Evolutionary conservation across 768 basidiomycete genomes (phyloP), one percentile per base, ranked within the genome.

Genomic region (Sarcodon aspratus): DNA sequence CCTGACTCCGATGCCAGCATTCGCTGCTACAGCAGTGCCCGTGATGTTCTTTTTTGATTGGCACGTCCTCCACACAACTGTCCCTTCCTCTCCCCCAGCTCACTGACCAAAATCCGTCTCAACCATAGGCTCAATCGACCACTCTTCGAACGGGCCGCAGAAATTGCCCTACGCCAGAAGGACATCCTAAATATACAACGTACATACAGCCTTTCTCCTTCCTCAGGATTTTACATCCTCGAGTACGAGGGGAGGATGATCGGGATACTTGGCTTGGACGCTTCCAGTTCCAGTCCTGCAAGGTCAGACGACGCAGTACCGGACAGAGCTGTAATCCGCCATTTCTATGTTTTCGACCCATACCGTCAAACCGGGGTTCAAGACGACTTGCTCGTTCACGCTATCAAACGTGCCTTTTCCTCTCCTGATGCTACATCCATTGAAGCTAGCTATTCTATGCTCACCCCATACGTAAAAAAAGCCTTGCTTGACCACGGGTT

Each of bases 251-350:
- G 67, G 38, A 70, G 63, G 1, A 75, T 83, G 50, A 69, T 90
- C 12, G 87, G 87, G 0, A 65, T 86, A 50, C 70, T 87, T 52
- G 85, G 81, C 10, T 50, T 88, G 31, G 87, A 88, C 59, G 81
- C 84, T 0, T 76, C 74, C 21, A 68, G 74, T 44, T 65, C 69
- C 10, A 52, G 59, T 21, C 61, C 62, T 15, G 62, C 64, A 43
- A 59, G 65, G 31, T 48, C 50, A n/a, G 40, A 61, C 15, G 43
- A 49, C 21, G 12, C 52, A 12, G 18, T 37, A 7, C 32, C 43
- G 3, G 50, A 56, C 12, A 57, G 60, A n/a, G 87, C 80, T 9
- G 65, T 70, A 13, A 79, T 90, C 55, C 80, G 85, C 32, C 87
- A 90, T 60, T 81, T 88, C 62, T 81, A 76, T 55, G 74, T 85